Base-by-base conservation (phyloP, 2,329 filamentous ascomycete genomes). In the Colletotrichum cuscutae region DNA sequence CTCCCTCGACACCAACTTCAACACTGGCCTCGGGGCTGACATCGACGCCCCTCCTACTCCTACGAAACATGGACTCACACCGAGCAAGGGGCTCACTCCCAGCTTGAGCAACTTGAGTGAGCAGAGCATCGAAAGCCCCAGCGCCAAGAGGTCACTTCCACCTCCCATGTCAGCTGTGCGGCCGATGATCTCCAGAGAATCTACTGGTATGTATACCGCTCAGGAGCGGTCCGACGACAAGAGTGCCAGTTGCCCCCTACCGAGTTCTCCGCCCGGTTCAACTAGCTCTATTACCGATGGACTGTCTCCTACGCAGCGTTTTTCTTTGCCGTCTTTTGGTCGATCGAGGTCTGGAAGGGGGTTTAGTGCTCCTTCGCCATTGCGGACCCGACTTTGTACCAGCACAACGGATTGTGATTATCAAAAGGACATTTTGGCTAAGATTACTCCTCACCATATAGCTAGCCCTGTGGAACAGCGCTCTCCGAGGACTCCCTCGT, bases 41-140 rank as follows among this genome's bases (percentile, higher is more conserved):
- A 63, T 84, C 52, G 95, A 98, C 62, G 86, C 96, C 70, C 95
- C 96, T n/a, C 95, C 96, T 1, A 99, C 97, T 1, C 97, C 97
- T 1, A 98, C 97, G 0, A 98, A 98, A 82, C 90, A 90, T 76
- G 84, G 80, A 72, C 83, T 83, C 68, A 84, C 81, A 54, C 84
- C 82, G 77, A 88, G 82, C 75, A 49, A 49, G 76, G 84, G 80
- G 72, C 83, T 83, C 68, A 84, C 81, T 53, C 84, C 82, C 77
- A 88, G 82, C 75, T 77, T 83, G 67, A 81, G 79, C 74, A 80
- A 82, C 56, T 77, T 84, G 49, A 82, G 80, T 59, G 82, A 82
- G 53, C 75, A 81, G 28, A 82, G 82, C 72, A 78, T 84, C 13
- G 86, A 87, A 64, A 87, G 85, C 72, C 87, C 87, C 5, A 88